Evolutionary conservation across 805 yeast genomes (phyloP), one percentile per base, ranked within the genome.

Genomic region (Yarrowia alimentaria): DNA sequence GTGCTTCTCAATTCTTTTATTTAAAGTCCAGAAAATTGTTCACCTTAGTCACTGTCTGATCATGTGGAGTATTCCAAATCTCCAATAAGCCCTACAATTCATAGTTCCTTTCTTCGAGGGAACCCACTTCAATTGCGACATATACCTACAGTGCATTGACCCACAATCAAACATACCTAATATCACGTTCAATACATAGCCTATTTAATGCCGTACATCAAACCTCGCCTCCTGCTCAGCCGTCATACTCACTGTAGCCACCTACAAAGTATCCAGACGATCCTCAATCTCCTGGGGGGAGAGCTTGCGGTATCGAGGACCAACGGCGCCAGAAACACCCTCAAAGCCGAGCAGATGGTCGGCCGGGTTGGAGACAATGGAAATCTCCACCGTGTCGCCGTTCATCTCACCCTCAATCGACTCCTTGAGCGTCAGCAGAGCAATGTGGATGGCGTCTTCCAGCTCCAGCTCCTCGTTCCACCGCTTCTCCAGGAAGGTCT

Each of bases 361-460:
- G 60, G 87, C 83, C 35, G 94, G 85, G 47, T 79, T 83, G 52
- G 96, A 90, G 49, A 93, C 81, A 31, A 93, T 76, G 18, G 91
- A 83, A 54, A 93, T 85, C 68, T 93, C 99, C 57, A 93, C 91
- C 38, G 95, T 90, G 58, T 89, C 94, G 40, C 98, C 98, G 56
- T 85, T 89, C 79, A 93, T 85, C 64, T 93, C 99, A 53, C 99
- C 99, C 67, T 93, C 99, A 47, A 93, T 91, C 19, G 95, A 81
- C 69, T 93, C 99, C 68, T 93, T 93, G 65, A 93, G 75, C 4
- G 99, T 93, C 61, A 93, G 73, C 38, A 93, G 74, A 1, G 98
- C 96, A 64, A 91, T 93, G 68, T 93, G 98, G 57, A 93, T 87
- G 45, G 98, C 99, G 66, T 93, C 99, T 70, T 93, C 99, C 56